Evolutionary conservation across 2,329 filamentous ascomycete genomes (phyloP).

Genomic region (Penicillium fuscoglaucum): DNA sequence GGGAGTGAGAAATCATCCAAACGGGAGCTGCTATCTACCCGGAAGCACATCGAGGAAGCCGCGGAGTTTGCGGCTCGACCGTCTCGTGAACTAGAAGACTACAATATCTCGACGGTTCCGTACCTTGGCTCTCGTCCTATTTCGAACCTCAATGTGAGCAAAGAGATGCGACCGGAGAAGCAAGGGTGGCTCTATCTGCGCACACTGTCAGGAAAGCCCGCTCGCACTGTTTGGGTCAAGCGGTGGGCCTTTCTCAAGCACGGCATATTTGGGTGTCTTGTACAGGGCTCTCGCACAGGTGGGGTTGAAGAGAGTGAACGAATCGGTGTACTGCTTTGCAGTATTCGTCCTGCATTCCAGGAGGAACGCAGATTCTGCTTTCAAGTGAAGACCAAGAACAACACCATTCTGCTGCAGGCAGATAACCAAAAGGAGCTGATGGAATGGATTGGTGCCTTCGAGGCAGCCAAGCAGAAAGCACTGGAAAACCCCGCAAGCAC

Average conservation of each 20-base stretch:
- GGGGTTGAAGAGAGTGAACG: conserved; percentile 95
- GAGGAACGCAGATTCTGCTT: conserved; percentile 97
- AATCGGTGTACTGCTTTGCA: conserved; percentile 91
- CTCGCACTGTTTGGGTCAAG: conserved; percentile 82
- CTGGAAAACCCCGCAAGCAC: conserved; percentile 69
- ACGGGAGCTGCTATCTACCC: conserved; percentile 73
- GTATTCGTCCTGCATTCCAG: conserved; percentile 82
- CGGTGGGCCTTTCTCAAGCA: conserved; percentile 96
- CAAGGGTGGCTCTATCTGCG: conserved; percentile 92
- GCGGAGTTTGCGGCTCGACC: conserved; percentile 72
- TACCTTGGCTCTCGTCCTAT: conserved; percentile 73
- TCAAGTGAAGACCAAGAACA: conserved; percentile 96
- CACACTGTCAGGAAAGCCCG: conserved; percentile 80
- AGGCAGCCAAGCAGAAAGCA: conserved; percentile 88
- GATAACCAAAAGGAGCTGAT: conserved; percentile 91
- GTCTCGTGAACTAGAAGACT: conserved; percentile 89
- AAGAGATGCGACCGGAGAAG: conserved; percentile 65
- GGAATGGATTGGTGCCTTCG: conserved; percentile 91
- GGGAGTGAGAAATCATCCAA: conserved; percentile 79
- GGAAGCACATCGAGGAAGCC: conserved; percentile 77
- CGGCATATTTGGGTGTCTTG: conserved; percentile 92
- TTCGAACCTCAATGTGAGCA: conserved; percentile 59
- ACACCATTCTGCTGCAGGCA: conserved; percentile 83
- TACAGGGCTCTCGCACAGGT: conserved; percentile 73
- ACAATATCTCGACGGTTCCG: conserved; percentile 84